Conservation (phyloP, 2,329 filamentous ascomycete genomes). For the Talaromyces sp. region DNA sequence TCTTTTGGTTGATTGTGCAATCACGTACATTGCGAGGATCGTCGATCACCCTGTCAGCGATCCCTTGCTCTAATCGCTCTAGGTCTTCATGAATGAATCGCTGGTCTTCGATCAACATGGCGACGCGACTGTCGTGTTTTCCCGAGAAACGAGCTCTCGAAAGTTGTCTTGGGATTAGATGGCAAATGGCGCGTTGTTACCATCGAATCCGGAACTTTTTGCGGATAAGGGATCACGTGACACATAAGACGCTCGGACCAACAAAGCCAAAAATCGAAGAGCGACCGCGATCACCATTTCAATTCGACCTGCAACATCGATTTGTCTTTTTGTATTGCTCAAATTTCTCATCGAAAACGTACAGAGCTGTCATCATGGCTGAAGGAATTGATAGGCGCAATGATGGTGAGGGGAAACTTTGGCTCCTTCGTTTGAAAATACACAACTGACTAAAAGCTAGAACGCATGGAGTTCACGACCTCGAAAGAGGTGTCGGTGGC, state of each 20-base stretch:
- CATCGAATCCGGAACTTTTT: slow-evolving; percentile 18
- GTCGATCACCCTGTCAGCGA: slow-evolving; percentile 80
- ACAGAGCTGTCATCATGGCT: slow-evolving; percentile 60
- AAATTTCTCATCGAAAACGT: not conserved
- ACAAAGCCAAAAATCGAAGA: slow-evolving; percentile 18
- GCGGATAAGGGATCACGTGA: slow-evolving; percentile 20
- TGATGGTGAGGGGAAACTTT: slow-evolving; percentile 48
- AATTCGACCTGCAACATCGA: not conserved
- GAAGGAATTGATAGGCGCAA: slow-evolving; percentile 88
- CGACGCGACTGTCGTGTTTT: slow-evolving; percentile 11
- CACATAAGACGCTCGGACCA: slow-evolving; percentile 14
- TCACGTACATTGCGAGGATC: slow-evolving; percentile 76
- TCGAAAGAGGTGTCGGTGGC: slow-evolving; percentile 94
- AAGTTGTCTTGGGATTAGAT: not conserved
- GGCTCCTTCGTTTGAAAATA: not conserved
- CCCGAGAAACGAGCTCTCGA: not conserved
- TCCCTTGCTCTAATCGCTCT: slow-evolving; percentile 89
- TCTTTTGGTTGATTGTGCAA: not conserved
- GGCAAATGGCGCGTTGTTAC: not conserved
- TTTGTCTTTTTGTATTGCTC: not conserved
- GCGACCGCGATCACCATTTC: slow-evolving; percentile 2
- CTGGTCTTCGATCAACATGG: slow-evolving; percentile 85
- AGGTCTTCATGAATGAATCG: slow-evolving; percentile 92
- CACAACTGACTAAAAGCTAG: slow-evolving; percentile 35
- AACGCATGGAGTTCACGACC: slow-evolving; percentile 96